phyloP scores from a whole-genome alignment of 257 asterid genomes.

The Fraxinus pennsylvanica region DNA sequence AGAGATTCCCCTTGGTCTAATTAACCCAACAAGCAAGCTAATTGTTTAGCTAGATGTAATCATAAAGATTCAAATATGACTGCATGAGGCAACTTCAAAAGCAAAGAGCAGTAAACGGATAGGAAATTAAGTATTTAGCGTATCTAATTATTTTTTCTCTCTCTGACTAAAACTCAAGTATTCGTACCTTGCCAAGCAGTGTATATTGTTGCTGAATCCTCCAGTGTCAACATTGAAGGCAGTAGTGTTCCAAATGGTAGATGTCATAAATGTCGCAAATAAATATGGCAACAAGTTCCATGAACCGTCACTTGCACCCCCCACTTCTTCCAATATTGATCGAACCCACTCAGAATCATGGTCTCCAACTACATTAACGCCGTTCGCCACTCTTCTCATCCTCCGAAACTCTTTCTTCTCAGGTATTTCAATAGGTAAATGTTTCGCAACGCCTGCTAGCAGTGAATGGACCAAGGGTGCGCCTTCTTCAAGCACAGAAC shows the following conservation, averaged over 20 bases:
- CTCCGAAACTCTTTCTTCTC: conserved; percentile 89
- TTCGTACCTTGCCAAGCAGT: conserved; percentile 57
- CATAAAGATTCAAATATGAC: background rate
- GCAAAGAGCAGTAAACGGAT: background rate
- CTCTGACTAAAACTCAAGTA: background rate
- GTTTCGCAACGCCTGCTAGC: conserved; percentile 70
- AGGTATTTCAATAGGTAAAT: conserved; percentile 79
- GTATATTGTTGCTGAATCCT: too few relatives aligned
- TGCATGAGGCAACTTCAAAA: background rate
- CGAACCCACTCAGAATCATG: conserved; percentile 91
- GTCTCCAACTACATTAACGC: conserved; percentile 59
- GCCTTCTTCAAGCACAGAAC: conserved; percentile 73
- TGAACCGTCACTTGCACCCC: conserved; percentile 11
- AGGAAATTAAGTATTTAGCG: too few relatives aligned
- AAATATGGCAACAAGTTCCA: too few relatives aligned
- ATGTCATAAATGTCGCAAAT: too few relatives aligned
- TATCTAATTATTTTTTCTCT: background rate
- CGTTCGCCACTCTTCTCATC: conserved; percentile 79
- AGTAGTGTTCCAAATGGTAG: conserved; percentile 69
- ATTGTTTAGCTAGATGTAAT: background rate
- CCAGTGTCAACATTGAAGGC: conserved; percentile 63
- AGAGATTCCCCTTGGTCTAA: too few relatives aligned
- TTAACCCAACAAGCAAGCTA: too few relatives aligned
- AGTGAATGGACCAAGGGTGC: conserved; percentile 92
- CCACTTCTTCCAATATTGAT: conserved; percentile 83